Evolutionary conservation across 2,329 filamentous ascomycete species (phyloP).

Genomic region (Fusarium sp.): DNA sequence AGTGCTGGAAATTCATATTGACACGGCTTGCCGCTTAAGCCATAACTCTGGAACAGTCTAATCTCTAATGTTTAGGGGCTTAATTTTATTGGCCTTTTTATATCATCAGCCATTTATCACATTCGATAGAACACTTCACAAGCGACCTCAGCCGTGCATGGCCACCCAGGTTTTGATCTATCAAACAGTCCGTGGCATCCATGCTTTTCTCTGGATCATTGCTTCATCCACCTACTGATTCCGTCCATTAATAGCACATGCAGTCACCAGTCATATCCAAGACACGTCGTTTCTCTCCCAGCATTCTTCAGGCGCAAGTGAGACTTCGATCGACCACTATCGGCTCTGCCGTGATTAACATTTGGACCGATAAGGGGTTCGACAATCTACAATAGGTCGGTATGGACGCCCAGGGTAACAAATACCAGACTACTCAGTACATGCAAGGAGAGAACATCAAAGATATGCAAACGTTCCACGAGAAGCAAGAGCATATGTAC

Average conservation of each 20-base stretch:
- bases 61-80: conserved; percentile 45
- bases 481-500: conserved; percentile 18
- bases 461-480: conserved; percentile 24
- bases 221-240: conserved; percentile 25
- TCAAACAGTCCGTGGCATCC: conserved; percentile 46
- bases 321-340: conserved; percentile 9
- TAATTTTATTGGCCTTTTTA: conserved; percentile 49
- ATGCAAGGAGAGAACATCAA: conserved; percentile 16
- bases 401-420: conserved; percentile 8
- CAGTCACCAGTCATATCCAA: conserved; percentile 25
- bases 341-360: conserved; percentile 23
- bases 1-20: conserved; percentile 2
- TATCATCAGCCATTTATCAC: conserved; percentile 29
- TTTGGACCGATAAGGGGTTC: conserved; percentile 6
- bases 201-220: conserved; percentile 41
- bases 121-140: conserved; percentile 11
- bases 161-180: conserved; percentile 30
- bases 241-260: conserved; percentile 19
- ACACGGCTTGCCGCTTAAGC: conserved; percentile 46
- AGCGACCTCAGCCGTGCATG: conserved; percentile 27
- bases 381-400: background rate
- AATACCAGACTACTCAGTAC: conserved; percentile 1
- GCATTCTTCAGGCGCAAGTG: conserved; percentile 19
- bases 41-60: conserved; percentile 44
- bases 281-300: conserved; percentile 33